These are phyloP conservation scores for Manihot esculenta DNA, from an alignment of 441 rosid genomes.

Conservation along the genomic window DNA sequence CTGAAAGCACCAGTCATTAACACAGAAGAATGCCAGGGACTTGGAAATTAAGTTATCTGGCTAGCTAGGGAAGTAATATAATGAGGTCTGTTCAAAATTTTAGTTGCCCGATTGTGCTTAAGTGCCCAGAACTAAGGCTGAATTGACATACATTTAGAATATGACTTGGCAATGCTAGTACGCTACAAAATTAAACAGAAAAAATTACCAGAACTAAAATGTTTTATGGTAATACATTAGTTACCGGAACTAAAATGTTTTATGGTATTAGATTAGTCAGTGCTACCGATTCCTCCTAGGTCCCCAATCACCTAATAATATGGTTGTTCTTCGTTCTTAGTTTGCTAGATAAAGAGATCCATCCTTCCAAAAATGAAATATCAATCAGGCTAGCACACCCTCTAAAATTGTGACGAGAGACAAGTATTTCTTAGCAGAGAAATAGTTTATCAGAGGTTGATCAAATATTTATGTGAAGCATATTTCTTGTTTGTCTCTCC, in stretches of 20 bases:
- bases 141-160: background rate
- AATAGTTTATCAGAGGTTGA: background rate
- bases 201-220: too few relatives aligned
- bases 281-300: background rate
- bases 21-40: background rate
- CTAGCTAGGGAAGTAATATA: background rate
- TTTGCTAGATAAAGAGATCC: background rate
- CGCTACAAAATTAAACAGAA: too few relatives aligned
- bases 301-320: background rate
- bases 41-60: too few relatives aligned
- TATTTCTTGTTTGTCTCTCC: background rate
- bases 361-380: background rate
- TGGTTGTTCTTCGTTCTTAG: background rate
- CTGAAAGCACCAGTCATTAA: background rate
- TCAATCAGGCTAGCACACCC: background rate
- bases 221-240: too few relatives aligned
- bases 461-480: background rate
- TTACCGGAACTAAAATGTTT: too few relatives aligned
- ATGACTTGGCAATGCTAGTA: background rate
- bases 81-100: background rate
- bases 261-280: too few relatives aligned
- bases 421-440: background rate
- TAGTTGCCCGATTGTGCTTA: background rate
- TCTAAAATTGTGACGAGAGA: background rate
- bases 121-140: background rate